Base-by-base conservation (phyloP, 352 stramenopile genomes). In the Aphanomyces euteiches region DNA sequence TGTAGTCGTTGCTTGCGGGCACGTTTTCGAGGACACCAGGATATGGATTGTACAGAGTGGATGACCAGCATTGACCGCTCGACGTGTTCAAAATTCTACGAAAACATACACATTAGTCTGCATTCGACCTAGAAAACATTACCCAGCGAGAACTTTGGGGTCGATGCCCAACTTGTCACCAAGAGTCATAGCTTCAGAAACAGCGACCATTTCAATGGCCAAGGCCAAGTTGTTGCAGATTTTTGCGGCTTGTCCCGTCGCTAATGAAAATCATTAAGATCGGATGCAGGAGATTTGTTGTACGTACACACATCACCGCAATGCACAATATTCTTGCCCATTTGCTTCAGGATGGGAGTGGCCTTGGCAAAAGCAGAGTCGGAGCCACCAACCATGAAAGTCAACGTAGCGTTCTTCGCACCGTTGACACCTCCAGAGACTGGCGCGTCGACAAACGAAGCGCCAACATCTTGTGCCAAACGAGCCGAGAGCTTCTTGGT, bases 201-300 rank as follows among this genome's bases (percentile, higher is more conserved):
- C 90, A 7, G 93, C 97, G 40, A 95, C 77, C 96, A 99, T 99
- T 74, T 98, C 93, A 70, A 98, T 98, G 6, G 90, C 96, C 15
- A 99, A 79, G n/a, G 95, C 86, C 48, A 99, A 74, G 80, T 99
- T 99, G 85, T 99, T 99, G 83, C 95, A 99, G 37, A 99, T 78
- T 85, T 99, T 99, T 50, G 95, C 92, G 64, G 92, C 76, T 66
- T 95, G 85, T 15, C 85, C 87, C 7, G 83, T 92, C 54, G 82
- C 83, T 90, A 68, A 21, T 63, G 41, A 57, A 72, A 28, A 50
- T 34, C 72, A 48, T 53, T 19, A 74, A 21, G 66, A 37, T 43
- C 37, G 73, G 40, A 63, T 12, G 56, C 48, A 61, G 37, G 7
- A 63, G 50, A 66, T 40, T 19, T 15, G 47, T 69, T 47, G 28